phyloP scores from a whole-genome alignment of 2,329 filamentous ascomycete genomes.

The Scolecobasidium constrictum region DNA sequence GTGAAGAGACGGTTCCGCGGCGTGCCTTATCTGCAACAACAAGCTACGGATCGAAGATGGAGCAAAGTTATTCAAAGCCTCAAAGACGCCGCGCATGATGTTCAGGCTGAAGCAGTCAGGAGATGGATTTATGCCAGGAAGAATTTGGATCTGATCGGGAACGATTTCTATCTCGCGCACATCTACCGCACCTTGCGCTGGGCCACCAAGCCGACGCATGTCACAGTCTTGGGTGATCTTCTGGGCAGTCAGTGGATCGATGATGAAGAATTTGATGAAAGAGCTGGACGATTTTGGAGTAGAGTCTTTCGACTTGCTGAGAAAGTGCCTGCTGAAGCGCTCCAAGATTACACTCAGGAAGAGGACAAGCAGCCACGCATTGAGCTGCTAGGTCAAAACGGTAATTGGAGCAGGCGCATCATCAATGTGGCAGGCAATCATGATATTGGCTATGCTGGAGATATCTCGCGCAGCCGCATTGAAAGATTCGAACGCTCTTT shows the following conservation, averaged over 20 bases:
- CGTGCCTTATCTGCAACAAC: constrained; percentile 26
- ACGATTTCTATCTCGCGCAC: constrained; percentile 90
- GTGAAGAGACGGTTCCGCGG: constrained; percentile 33
- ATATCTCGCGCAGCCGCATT: constrained; percentile 66
- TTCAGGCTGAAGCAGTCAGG: constrained; percentile 52
- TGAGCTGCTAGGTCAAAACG: constrained; percentile 33
- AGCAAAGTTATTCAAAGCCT: constrained; percentile 9
- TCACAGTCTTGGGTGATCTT: constrained; percentile 80
- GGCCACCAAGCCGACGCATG: constrained; percentile 78
- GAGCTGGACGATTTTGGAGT: constrained; percentile 69
- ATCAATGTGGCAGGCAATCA: constrained; percentile 94
- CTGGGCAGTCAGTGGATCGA: constrained; percentile 92
- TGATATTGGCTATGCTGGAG: constrained; percentile 91
- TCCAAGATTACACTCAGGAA: constrained; percentile 21
- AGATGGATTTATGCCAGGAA: constrained; percentile 62
- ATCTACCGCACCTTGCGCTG: constrained; percentile 76
- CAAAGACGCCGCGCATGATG: constrained; percentile 10
- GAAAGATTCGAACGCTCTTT: constrained; percentile 74
- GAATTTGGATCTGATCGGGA: constrained; percentile 77
- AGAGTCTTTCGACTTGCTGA: constrained; percentile 61
- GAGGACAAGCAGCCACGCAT: constrained; percentile 18
- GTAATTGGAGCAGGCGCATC: constrained; percentile 60
- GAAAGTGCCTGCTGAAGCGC: constrained; percentile 43
- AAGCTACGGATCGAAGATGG: background rate
- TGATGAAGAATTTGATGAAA: constrained; percentile 68